Base-by-base conservation (phyloP, 1,139 yeast genomes). In the Blastobotrys petasosporus region DNA sequence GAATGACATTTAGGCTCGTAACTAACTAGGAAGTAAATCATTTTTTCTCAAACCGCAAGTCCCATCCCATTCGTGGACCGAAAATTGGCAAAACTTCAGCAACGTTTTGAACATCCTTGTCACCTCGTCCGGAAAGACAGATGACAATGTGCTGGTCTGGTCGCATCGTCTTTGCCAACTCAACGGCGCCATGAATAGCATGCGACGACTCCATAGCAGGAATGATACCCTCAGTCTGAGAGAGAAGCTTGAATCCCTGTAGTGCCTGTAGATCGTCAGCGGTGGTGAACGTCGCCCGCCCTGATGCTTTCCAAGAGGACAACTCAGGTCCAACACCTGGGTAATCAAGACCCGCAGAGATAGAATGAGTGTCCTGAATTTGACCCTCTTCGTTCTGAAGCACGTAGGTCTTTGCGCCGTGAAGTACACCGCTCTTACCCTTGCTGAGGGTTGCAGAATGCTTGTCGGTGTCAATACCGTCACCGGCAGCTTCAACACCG, bases 241-340 rank as follows among this genome's bases (percentile, higher is more conserved):
- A 84, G 53, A 94, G 75, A 44, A 85, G 70, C 59, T 80, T 82
- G 77, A 94, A 92, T 25, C 98, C 98, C 54, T 78, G 76, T 54
- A 92, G 74, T 23, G 98, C 98, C 65, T 92, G 81, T 15, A 95
- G 90, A 68, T 92, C 97, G 54, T 92, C 85, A 43, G 95, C 97
- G 43, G 97, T 95, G 46, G 82, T 68, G 62, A 92, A 92, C 47
- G 83, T 75, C 6, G 95, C 98, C 62, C 99, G 81, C 20, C 97
- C 97, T 51, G 83, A 80, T 48, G 82, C 81, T 68, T 92, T 92
- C 98, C 98, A 92, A 65, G 76, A 79, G 2, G 98, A 94, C 59
- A 92, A 76, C 70, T 92, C 98, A 25, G 99, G 99, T 39, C 99
- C 99, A 44, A 92, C 99, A 67, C 96, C 99, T 32, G 99, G 99